Evolutionary conservation across 2,329 filamentous ascomycete genomes (phyloP), one percentile per base, ranked within the genome.

Genomic region (Dactylellina haptotyla): DNA sequence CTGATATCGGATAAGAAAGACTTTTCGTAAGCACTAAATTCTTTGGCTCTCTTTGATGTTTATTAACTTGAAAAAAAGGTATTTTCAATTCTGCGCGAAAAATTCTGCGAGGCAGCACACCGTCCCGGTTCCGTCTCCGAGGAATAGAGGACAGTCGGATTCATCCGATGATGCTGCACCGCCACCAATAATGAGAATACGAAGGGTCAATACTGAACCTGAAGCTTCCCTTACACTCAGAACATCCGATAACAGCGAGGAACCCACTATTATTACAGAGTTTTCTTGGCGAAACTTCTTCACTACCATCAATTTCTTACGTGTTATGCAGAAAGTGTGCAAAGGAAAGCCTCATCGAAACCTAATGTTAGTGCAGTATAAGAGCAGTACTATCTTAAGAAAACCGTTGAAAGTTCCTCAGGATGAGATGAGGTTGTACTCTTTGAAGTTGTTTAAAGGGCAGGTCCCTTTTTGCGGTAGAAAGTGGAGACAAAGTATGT

Each of bases 401-500:
- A 97, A 97, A 81, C 89, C 91, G 4, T 87, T 99, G 14, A 94
- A 95, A 77, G 90, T 97, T 20, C 94, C 94, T 0, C 92, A 99
- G 79, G 89, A 89, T 1, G 87, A 92, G 78, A 85, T 99, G 41
- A 89, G 95, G 4, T 88, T 97, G 45, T 98, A 98, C 83, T 97
- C 95, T 0, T 87, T 99, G 77, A 99, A 99, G 82, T 86, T 99
- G 0, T 98, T 98, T 88, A 99, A 99, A 82, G 95, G 93, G 73
- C 95, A 99, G 81, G 95, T 99, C 3, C 95, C 95, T 0, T 99
- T 97, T 84, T 98, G 94, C 81, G 94, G 95, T 20, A 89, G 95
- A 45, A 99, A 99, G 83, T 99, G 95, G 95, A 89, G 95, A 12
- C 95, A 98, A 83, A 89, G 69, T 73, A 66, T 3, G 46, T 37